These are phyloP conservation scores for Lanmaoa pseudosensibilis DNA, from an alignment of 768 basidiomycete genomes.

Conservation along the genomic window DNA sequence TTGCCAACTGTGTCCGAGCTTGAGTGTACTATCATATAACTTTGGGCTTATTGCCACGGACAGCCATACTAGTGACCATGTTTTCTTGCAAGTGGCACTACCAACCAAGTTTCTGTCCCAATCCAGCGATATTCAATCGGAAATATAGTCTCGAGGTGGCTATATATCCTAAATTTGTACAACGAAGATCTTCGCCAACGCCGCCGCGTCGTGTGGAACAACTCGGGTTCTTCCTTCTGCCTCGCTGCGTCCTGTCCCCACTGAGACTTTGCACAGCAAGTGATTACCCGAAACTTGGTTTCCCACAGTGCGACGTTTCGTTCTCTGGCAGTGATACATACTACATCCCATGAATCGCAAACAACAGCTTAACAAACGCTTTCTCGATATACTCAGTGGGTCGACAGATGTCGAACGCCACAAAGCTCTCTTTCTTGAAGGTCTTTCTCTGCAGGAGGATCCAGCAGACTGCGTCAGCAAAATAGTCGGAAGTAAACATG, in stretches of 20 bases:
- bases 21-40: not conserved
- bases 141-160: not conserved
- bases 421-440: conserved; percentile 45
- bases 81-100: not conserved
- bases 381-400: conserved; percentile 36
- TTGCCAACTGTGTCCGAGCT: not conserved
- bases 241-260: too few relatives aligned
- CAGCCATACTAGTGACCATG: not conserved
- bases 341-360: conserved; percentile 22
- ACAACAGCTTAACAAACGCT: conserved; percentile 34
- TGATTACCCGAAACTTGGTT: not conserved
- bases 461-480: conserved; percentile 37
- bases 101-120: too few relatives aligned
- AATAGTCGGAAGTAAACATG: conserved; percentile 37
- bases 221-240: too few relatives aligned
- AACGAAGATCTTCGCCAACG: too few relatives aligned
- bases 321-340: not conserved
- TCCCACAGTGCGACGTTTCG: not conserved
- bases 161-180: not conserved
- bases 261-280: not conserved
- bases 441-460: conserved; percentile 42
- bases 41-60: not conserved
- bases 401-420: conserved; percentile 23
- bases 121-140: too few relatives aligned
- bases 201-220: too few relatives aligned